Percentiles rank a stretch among this genome's conserved stretches.
These are phyloP conservation scores for Aspergillus sp. DNA, from an alignment of 2,329 filamentous ascomycete genomes.

Conservation along the genomic window DNA sequence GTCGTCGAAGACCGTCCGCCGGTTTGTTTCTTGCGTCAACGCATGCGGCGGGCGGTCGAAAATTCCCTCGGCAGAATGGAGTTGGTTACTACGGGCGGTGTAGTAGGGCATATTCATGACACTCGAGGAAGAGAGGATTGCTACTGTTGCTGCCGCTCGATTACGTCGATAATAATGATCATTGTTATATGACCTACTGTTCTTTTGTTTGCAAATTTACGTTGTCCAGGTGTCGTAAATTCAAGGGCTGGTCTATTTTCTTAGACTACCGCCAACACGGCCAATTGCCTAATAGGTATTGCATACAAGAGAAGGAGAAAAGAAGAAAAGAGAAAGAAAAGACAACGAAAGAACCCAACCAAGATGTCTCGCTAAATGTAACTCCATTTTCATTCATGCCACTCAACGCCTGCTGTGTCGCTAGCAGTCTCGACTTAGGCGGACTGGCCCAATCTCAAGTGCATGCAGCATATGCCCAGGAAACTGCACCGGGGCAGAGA, in stretches of 20 bases:
- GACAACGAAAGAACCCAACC: neutral
- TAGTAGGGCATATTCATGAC: neutral
- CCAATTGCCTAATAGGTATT: neutral
- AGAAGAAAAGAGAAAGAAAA: neutral
- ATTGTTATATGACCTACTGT: neutral
- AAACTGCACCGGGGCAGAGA: neutral
- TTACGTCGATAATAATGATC: neutral
- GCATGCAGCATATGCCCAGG: neutral
- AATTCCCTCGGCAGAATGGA: conserved; percentile 4
- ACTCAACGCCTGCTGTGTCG: conserved; percentile 20
- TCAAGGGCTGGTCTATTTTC: neutral
- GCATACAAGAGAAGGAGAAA: neutral
- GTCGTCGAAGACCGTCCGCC: neutral
- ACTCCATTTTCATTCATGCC: conserved; percentile 19
- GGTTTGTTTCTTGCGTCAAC: conserved; percentile 8
- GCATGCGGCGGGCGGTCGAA: conserved; percentile 11
- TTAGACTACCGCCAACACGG: neutral
- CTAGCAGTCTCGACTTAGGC: neutral
- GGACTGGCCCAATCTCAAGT: neutral
- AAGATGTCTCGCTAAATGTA: conserved; percentile 15
- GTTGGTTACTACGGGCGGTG: neutral
- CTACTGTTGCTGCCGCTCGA: neutral
- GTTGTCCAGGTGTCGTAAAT: neutral
- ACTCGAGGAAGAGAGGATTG: neutral
- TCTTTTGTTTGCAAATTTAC: neutral